phyloP scores from a whole-genome alignment of 169 alveolate species.

The Besnoitia besnoiti region DNA sequence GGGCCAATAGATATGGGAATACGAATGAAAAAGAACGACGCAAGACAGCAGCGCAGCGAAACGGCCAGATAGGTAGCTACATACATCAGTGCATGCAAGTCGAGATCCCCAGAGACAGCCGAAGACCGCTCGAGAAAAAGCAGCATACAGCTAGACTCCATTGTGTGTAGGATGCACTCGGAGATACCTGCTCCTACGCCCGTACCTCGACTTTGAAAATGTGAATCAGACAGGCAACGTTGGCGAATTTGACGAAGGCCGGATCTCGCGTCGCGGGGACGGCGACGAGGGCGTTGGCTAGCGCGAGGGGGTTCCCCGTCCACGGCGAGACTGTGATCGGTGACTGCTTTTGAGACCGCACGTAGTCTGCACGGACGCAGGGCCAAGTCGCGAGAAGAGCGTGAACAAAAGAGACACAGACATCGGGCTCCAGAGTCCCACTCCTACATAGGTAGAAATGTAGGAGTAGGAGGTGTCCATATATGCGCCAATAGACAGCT shows the following conservation, averaged over 20 bases:
- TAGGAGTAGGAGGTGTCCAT: no score
- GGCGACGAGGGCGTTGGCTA: constrained; percentile 70
- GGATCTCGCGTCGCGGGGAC: constrained; percentile 74
- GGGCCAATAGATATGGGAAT: no score
- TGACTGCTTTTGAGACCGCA: not conserved
- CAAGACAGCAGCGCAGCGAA: no score
- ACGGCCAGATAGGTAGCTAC: not conserved
- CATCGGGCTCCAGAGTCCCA: no score
- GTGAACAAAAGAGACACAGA: no score
- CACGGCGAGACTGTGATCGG: constrained; percentile 50
- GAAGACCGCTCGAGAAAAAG: not conserved
- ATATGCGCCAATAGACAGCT: no score
- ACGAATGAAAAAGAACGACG: no score
- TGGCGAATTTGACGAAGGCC: constrained; percentile 70
- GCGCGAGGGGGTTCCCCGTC: constrained; percentile 73
- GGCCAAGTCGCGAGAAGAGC: no score
- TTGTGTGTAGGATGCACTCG: no score
- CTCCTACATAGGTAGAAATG: no score
- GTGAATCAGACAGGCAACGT: constrained; percentile 70
- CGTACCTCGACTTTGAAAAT: constrained; percentile 74
- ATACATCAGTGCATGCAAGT: not conserved
- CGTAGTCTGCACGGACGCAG: constrained; percentile 39
- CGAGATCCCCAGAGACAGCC: not conserved
- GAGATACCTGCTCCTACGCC: not conserved
- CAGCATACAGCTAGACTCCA: not conserved